Percentiles rank a stretch among this genome's conserved stretches.
Conservation (phyloP, 257 asterid species). For the Solanum pinnatisectum region DNA sequence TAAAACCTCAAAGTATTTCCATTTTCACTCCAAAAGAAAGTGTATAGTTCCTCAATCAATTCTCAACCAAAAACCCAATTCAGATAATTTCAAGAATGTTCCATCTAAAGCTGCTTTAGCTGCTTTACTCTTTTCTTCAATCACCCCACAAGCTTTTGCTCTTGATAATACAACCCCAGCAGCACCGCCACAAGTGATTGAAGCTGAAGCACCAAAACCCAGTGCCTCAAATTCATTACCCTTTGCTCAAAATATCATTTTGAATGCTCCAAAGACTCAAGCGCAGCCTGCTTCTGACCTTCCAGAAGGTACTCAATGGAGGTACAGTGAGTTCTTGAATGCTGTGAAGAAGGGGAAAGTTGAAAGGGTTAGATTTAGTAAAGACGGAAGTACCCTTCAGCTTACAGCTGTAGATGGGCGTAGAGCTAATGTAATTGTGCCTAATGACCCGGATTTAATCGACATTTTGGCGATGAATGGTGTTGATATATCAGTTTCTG, state of each 20-base stretch:
- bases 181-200: slow-evolving; percentile 45
- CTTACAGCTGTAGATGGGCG: slow-evolving; percentile 91
- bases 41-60: slow-evolving; percentile 34
- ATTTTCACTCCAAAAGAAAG: slow-evolving; percentile 22
- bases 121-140: slow-evolving; percentile 63
- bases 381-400: slow-evolving; percentile 83
- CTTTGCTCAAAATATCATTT: slow-evolving; percentile 48
- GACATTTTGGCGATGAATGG: slow-evolving; percentile 96
- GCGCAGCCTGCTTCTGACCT: slow-evolving; percentile 53
- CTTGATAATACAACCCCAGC: slow-evolving; percentile 41
- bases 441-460: slow-evolving; percentile 89
- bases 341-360: slow-evolving; percentile 97
- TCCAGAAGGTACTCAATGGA: slow-evolving; percentile 87
- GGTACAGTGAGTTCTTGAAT: slow-evolving; percentile 88
- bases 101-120: slow-evolving; percentile 63
- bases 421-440: slow-evolving; percentile 70
- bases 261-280: slow-evolving; percentile 85
- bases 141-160: slow-evolving; percentile 70
- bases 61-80: slow-evolving; percentile 17
- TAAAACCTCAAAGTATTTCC: slow-evolving; percentile 33
- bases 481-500: slow-evolving; percentile 88
- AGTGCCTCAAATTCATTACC: slow-evolving; percentile 38
- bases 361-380: slow-evolving; percentile 86
- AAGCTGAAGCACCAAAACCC: slow-evolving; percentile 50
- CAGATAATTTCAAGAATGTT: slow-evolving; percentile 19